Conservation (phyloP, 306 rosid genomes). For the Adenanthera pavonina region DNA sequence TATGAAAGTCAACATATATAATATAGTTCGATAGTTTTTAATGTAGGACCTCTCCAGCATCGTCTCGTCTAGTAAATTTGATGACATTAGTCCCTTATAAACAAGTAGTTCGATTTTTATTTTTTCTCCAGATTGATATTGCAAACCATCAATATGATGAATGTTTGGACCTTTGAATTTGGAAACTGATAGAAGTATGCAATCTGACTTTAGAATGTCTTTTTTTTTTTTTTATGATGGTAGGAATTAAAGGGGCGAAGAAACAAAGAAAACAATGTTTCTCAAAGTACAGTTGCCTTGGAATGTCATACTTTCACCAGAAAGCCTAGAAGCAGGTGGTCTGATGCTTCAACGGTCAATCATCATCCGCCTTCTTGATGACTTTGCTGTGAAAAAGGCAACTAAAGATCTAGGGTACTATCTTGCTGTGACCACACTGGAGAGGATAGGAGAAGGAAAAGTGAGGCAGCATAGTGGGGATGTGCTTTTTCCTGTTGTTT, state of each 20-base stretch:
- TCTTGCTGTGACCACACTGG: conserved; percentile 73
- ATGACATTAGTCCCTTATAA: neutral
- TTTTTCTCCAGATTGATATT: conserved; percentile 3
- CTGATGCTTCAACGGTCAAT: conserved; percentile 77
- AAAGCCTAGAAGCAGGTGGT: conserved; percentile 63
- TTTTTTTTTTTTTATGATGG: conserved; percentile 38
- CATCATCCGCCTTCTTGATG: conserved; percentile 58
- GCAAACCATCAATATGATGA: conserved; percentile 8
- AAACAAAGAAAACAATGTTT: conserved; percentile 48
- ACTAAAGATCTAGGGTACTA: conserved; percentile 79
- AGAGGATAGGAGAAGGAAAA: conserved; percentile 79
- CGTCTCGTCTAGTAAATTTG: neutral
- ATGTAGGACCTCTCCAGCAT: neutral
- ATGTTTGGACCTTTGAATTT: conserved; percentile 22
- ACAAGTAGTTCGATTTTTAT: conserved; percentile 6
- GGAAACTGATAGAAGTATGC: conserved; percentile 10
- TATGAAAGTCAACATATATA: neutral
- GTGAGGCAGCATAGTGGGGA: conserved; percentile 81
- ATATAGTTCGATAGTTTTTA: neutral
- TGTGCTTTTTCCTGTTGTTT: conserved; percentile 79
- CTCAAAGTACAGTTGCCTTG: conserved; percentile 75
- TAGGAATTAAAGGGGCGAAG: conserved; percentile 30
- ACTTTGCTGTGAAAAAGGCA: conserved; percentile 73
- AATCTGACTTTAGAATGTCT: conserved; percentile 18
- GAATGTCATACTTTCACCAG: conserved; percentile 83